Base-by-base conservation (phyloP, 192 early-diverging fungal species). In the Backusella macrospora region DNA sequence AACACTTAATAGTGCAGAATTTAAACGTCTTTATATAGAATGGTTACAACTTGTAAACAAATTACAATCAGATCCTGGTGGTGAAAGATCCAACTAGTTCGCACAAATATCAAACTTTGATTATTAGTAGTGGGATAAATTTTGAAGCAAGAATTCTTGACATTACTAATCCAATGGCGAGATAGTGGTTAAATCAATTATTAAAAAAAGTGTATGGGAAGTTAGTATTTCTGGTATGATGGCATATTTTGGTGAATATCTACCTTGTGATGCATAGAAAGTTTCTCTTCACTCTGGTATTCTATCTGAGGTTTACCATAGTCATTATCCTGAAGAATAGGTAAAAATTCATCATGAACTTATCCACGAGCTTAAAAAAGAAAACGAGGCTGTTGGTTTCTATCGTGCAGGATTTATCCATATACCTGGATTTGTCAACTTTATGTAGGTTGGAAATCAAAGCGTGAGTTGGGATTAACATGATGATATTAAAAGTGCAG, bases 401-500 rank as follows among this genome's bases (percentile, higher is more conserved):
- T 63, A 64, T 72, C 76, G 77, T 4, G 70, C 80, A 18, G 82
- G 59, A 5, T 81, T 71, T 49, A 83, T 70, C 18, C 59, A 49
- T 14, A 71, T 72, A 3, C 80, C 82, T 4, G 82, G 80, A 18
- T 65, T 63, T 37, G 79, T 76, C 39, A 70, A 78, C n/a, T 13
- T 73, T 5, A 72, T 82, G 55, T 82, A 76, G 80, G 69, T 77
- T 38, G 80, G 80, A 6, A 77, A 82, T 62, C 80, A 82, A 65
- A 76, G 73, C 23, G 77, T 78, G 10, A 73, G 77, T 15, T 83
- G 82, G 82, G 80, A 83, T 73, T 26, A 71, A n/a, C 64, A 78
- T 40, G 76, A 82, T 52, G 82, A 80, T 37, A 82, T 83, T 5
- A 82, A 82, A 44, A 76, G 74, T 70, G 79, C 80, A 6, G 73